Percentiles rank a stretch among this genome's conserved stretches.
Conservation (phyloP, 306 rosid species). For the Chamaecrista fasciculata region DNA sequence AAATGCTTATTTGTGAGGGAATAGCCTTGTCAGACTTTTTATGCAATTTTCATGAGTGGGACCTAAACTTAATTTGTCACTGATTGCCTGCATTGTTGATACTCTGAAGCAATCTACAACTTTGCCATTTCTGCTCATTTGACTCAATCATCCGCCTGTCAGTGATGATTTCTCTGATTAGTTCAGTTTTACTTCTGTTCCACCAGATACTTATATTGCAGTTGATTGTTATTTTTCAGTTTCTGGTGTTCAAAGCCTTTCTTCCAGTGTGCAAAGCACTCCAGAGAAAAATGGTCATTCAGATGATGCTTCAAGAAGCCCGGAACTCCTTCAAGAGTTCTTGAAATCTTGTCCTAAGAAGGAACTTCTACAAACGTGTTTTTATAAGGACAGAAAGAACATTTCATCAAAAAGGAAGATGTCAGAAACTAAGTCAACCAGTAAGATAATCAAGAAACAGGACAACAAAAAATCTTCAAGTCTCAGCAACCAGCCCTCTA, state of each 20-base stretch:
- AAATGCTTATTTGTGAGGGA: background rate
- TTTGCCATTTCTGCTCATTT: constrained; percentile 18
- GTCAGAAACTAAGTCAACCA: constrained; percentile 57
- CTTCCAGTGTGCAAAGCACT: constrained; percentile 88
- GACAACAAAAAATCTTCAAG: constrained; percentile 62
- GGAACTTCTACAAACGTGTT: constrained; percentile 57
- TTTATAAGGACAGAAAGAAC: constrained; percentile 63
- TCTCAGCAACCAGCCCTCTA: constrained; percentile 51
- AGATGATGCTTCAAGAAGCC: constrained; percentile 80
- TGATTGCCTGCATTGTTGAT: constrained; percentile 16
- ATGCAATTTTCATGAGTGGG: background rate
- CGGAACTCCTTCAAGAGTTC: constrained; percentile 76
- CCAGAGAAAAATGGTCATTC: constrained; percentile 86
- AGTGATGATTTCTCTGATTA: constrained; percentile 14
- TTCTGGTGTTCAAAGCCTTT: constrained; percentile 84
- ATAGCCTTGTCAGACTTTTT: background rate
- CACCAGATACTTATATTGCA: constrained; percentile 16
- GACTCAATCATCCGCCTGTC: background rate
- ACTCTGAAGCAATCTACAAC: constrained; percentile 4
- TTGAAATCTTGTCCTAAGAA: constrained; percentile 69
- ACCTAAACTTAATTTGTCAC: constrained; percentile 23
- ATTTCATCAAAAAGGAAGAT: constrained; percentile 48
- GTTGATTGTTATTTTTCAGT: constrained; percentile 45
- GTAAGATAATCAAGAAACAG: constrained; percentile 73
- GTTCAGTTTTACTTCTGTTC: constrained; percentile 19